Evolutionary conservation across 257 asterid species (phyloP).

Genomic region (Gentiana dahurica): DNA sequence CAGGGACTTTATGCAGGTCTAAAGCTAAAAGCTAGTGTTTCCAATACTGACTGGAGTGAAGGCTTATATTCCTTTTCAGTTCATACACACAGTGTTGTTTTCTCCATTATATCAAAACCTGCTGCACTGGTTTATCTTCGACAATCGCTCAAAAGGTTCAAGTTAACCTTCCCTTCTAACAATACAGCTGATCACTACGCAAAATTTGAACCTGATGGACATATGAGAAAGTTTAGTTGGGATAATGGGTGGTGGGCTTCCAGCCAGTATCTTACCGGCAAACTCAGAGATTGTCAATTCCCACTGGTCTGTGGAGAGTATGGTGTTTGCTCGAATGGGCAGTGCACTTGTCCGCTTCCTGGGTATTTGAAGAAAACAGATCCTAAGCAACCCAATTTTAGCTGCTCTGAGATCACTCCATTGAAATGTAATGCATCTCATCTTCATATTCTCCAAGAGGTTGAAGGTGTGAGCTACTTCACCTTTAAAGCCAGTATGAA

Average conservation of each 20-base stretch:
- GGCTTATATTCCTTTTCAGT: conserved; percentile 17
- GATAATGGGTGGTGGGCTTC: background rate
- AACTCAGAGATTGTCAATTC: conserved; percentile 16
- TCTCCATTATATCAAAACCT: conserved; percentile 16
- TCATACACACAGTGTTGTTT: conserved; percentile 16
- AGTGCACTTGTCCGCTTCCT: conserved; percentile 33
- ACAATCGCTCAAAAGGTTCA: fast-evolving
- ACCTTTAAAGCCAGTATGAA: conserved; percentile 1
- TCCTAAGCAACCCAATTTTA: conserved; percentile 23
- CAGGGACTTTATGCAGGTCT: conserved; percentile 26
- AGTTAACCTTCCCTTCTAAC: conserved; percentile 7
- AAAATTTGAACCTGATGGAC: conserved; percentile 32
- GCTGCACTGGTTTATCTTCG: conserved; percentile 16
- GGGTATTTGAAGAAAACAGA: conserved; percentile 16
- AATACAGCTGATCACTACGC: conserved; percentile 25
- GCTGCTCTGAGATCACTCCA: conserved; percentile 28
- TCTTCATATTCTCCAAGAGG: conserved; percentile 21
- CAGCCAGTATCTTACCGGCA: conserved; percentile 3
- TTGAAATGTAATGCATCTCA: conserved; percentile 15
- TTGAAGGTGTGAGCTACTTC: conserved; percentile 23
- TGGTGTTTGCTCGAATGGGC: conserved; percentile 32
- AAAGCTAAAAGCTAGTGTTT: conserved; percentile 25
- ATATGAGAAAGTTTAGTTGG: conserved; percentile 30
- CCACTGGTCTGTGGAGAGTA: conserved; percentile 36
- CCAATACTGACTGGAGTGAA: conserved; percentile 22